Base-by-base conservation (phyloP, 768 basidiomycete genomes). In the Lentinula boryana region DNA sequence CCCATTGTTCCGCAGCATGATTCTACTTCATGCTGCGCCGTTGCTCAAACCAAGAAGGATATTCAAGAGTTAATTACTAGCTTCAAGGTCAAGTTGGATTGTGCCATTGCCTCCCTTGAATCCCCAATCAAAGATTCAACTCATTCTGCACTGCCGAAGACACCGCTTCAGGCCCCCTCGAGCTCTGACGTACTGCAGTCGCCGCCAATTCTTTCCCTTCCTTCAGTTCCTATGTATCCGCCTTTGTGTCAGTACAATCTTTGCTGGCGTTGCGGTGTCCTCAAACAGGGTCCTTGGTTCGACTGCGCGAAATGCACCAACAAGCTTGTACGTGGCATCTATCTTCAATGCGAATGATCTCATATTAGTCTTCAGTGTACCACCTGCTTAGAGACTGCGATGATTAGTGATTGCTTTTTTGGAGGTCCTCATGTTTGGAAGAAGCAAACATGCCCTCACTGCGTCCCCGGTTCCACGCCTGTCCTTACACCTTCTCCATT, bases 21-120 rank as follows among this genome's bases (percentile, higher is more conserved):
- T 63, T 52, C 32, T 60, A 31, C 58, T 31, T 51, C 70, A 33
- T 83, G 82, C 67, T 85, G 83, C 68, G 69, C 79, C 4, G 64
- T 80, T 3, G 64, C 76, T 1, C 72, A 80, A 57, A 77, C 75
- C 53, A 86, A 78, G 69, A 69, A 68, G 41, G 84, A 87, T 57
- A 70, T 88, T 6, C 72, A 76, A 58, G 54, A 63, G 1, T 68
- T 86, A 35, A 63, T 89, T 41, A 64, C 70, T 51, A 72, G 73
- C n/a, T 87, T 88, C 67, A 79, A 84, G 66, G 63, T 68, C 9
- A 79, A 84, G 58, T 71, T 89, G n/a, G 77, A 84, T 41, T 72
- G 70, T 13, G 72, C 81, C 60, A 66, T 87, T 27, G 66, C 66
- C 21, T 48, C 57, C 9, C 57, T 58, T 15, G 57, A 58, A 18